Evolutionary conservation across 1,284 basidiomycete genomes (phyloP), one percentile per base, ranked within the genome.

Genomic region (Pterulicium gracile): DNA sequence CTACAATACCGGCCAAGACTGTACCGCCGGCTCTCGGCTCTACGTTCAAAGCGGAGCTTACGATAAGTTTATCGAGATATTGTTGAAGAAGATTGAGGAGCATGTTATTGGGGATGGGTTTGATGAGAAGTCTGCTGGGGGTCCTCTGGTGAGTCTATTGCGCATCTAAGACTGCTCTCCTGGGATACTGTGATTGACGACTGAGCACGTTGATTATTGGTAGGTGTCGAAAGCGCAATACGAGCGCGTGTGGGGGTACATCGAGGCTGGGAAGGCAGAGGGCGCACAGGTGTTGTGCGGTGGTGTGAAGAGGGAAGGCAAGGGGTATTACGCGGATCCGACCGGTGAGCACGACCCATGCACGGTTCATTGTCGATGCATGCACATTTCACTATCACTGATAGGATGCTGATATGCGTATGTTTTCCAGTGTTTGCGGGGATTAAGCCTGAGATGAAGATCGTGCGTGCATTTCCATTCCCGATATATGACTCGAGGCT

Each of bases 211-310:
- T 51, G 13, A n/a, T n/a, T n/a, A n/a, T n/a, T n/a, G n/a, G n/a
- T 53, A 88, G 81, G 81, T 92, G 40, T 91, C 88, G 20, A 84
- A 85, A 59, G 65, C 63, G 19, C 94, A 98, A 63, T 89, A 86
- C 56, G 90, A 97, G 62, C 85, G 87, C 54, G 81, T 98, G 45
- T 84, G 91, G 77, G 66, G 68, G 13, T 97, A 93, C 63, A 94
- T 98, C 56, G 85, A 94, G 55, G 71, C 74, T 1, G 95, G 93
- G 24, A 89, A 88, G 63, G 59, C 76, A 52, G 81, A 88, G 58
- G 94, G 94, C 15, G 94, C 94, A 17, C 85, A 77, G 53, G 66
- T 84, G 18, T 66, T 80, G 24, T 68, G 88, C 4, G 95, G 95
- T 22, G 95, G 93, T 19, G 70, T 76, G 57, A 87, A 81, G 61